These are phyloP conservation scores for Ceratocystis diversiconidia DNA, from an alignment of 2,329 filamentous ascomycete species.

Conservation along the genomic window DNA sequence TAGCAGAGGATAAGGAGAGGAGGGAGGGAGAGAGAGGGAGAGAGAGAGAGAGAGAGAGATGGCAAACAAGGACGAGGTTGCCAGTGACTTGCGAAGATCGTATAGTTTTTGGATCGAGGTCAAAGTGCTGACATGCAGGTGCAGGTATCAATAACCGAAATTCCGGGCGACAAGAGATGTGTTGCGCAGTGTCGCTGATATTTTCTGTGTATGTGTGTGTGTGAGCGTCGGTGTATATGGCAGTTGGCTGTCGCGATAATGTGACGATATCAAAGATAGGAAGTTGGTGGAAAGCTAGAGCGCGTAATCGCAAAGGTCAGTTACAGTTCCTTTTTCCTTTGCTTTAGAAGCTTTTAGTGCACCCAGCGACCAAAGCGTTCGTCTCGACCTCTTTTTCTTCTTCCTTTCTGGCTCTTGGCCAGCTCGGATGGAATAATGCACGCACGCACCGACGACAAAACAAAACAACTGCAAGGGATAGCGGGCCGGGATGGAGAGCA, in stretches of 20 bases:
- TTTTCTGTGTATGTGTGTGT: not conserved
- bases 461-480: conserved; percentile 2
- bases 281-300: not conserved
- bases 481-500: not conserved
- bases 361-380: not conserved
- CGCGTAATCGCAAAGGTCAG: not conserved
- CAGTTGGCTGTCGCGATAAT: not conserved
- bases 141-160: not conserved
- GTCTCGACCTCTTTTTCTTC: not conserved
- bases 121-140: not conserved
- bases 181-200: not conserved
- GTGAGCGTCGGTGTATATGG: too few species aligned
- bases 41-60: not conserved
- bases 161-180: not conserved
- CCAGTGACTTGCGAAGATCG: not conserved
- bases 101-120: not conserved
- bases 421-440: conserved; percentile 3
- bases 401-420: not conserved
- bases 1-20: not conserved
- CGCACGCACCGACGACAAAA: not conserved
- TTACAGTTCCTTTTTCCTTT: not conserved
- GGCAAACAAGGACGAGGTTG: not conserved
- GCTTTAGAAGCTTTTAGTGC: not conserved
- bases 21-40: not conserved
- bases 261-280: conserved; percentile 3